These are phyloP conservation scores for Ceratobasidium sp. DNA, from an alignment of 1,284 basidiomycete genomes.

Conservation along the genomic window DNA sequence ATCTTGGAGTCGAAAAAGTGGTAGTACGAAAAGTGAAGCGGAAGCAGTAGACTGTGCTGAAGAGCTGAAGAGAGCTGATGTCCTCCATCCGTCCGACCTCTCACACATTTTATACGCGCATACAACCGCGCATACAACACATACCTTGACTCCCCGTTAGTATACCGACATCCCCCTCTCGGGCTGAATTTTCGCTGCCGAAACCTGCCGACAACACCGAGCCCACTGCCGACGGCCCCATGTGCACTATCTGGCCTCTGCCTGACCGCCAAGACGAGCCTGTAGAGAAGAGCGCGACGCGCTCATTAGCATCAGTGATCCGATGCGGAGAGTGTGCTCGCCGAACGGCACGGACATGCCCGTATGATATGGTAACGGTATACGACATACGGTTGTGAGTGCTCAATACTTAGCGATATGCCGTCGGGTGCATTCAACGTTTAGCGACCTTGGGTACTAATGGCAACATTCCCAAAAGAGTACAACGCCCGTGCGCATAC, in stretches of 20 bases:
- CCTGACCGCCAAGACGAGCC: not conserved
- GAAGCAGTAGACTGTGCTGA: no score
- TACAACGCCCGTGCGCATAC: not conserved
- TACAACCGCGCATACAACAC: not conserved
- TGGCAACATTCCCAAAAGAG: not conserved
- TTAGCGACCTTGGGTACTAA: not conserved
- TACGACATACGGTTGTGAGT: not conserved
- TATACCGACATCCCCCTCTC: not conserved
- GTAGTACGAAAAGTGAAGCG: not conserved
- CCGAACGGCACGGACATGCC: not conserved
- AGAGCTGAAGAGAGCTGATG: slow-evolving; percentile 10
- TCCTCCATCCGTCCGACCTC: not conserved
- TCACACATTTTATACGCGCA: slow-evolving; percentile 11
- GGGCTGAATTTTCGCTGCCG: slow-evolving; percentile 11
- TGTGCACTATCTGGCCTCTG: not conserved
- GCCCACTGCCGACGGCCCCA: slow-evolving; percentile 15
- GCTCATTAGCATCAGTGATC: not conserved
- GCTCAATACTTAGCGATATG: not conserved
- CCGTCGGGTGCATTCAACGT: not conserved
- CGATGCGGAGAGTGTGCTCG: not conserved
- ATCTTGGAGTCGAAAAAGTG: not conserved
- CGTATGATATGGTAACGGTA: not conserved
- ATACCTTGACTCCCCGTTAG: no score
- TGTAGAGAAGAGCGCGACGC: not conserved
- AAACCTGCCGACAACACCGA: slow-evolving; percentile 4